Base-by-base conservation (phyloP, 805 yeast species). In the Yarrowia osloensis region DNA sequence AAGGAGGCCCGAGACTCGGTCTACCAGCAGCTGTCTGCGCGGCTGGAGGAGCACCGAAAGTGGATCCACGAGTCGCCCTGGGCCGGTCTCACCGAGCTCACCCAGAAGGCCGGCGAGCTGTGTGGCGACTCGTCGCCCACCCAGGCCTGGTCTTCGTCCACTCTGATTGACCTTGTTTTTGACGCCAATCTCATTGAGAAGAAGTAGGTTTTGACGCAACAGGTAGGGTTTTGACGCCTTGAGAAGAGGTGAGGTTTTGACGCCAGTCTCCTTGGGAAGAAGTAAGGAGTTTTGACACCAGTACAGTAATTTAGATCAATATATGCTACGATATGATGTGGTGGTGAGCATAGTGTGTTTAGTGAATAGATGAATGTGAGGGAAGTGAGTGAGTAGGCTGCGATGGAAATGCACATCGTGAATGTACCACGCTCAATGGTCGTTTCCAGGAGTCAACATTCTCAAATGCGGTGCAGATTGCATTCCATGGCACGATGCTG, bases 141-240 rank as follows among this genome's bases (percentile, higher is more conserved):
- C 0, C 99, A 94, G 76, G 98, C 98, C 0, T 94, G 99, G 99
- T 90, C 97, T 74, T 79, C 94, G 0, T 88, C 95, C 2, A 90
- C 97, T 73, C 77, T 95, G 68, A 76, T 94, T 35, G 98, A 94
- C 75, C 78, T 94, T 66, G 90, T 85, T 75, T 82, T 83, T 70
- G 97, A 91, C 62, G 73, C 49, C 49, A 40, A 35, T 22, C 33
- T 44, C 11, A 35, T 46, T 46, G 54, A 61, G 54, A 61, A 35
- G 26, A 24, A 61, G 44, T 35, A 15, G 11, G 40, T n/a, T n/a
- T n/a, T n/a, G n/a, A n/a, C n/a, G n/a, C n/a, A n/a, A n/a, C n/a
- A n/a, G n/a, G n/a, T n/a, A n/a, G n/a, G n/a, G n/a, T 75, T 82
- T 83, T 70, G 97, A 91, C 62, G 73, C 49, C 49, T 46, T 46